Base-by-base conservation (phyloP, 805 yeast species). In the Torulaspora delbrueckii region DNA sequence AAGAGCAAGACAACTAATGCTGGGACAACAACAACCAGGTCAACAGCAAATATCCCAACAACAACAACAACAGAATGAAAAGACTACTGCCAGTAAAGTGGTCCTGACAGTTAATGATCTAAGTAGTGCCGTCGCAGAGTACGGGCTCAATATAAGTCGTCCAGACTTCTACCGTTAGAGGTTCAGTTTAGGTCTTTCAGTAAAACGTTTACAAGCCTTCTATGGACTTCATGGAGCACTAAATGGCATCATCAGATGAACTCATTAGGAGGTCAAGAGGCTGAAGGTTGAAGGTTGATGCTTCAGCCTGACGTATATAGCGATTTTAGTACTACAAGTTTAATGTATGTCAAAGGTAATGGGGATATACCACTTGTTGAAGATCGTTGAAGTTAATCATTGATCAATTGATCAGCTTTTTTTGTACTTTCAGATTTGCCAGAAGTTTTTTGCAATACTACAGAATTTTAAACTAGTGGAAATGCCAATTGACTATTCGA, bases 401-500 rank as follows among this genome's bases (percentile, higher is more conserved):
- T 22, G 4, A 8, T 19, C 22, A 18, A 9, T 14, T 18, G 25
- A 13, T 18, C n/a, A 9, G 5, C 13, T 23, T 10, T n/a, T 12
- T 12, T 2, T 2, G 16, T 16, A 2, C 16, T 16, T 16, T 16
- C 16, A 16, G 2, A 16, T 2, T 16, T 16, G 2, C 16, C 16
- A 16, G 16, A 2, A 16, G 16, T 16, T 16, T 16, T 16, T 16
- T 16, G 16, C 16, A 16, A 16, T 19, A 19, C 19, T 23, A 8
- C 8, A 23, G 39, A 5, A 26, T 12, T 26, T 37, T 13, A 4
- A 24, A 5, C 8, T 4, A 14, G 5, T 5, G 24, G 30, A 51
- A 22, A 86, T 86, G 95, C 81, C 86, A 26, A 81, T 93, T 54
- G 99, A 93, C 65, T 93, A 93, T 68, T 88, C 96, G 8, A 93